These are phyloP conservation scores for Austroboletus niveus DNA, from an alignment of 1,284 basidiomycete species.

Conservation along the genomic window DNA sequence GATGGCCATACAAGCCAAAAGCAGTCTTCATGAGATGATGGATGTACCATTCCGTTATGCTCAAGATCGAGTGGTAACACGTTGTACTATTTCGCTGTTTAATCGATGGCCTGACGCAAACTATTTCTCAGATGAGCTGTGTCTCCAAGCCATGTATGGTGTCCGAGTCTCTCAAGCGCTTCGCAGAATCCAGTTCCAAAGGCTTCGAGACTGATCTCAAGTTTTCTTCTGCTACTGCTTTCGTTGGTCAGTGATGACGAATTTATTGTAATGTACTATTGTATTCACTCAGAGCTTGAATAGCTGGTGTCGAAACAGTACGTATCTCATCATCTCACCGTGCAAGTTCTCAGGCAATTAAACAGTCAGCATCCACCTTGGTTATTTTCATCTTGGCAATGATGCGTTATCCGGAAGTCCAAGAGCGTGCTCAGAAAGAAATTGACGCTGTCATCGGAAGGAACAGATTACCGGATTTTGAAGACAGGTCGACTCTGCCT, in stretches of 20 bases:
- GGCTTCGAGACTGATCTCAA: conserved; percentile 29
- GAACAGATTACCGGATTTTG: conserved; percentile 40
- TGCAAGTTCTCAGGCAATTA: conserved; percentile 1
- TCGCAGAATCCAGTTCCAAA: conserved; percentile 14
- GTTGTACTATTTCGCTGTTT: background rate
- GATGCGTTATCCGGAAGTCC: conserved; percentile 38
- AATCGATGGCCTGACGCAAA: background rate
- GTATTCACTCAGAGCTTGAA: conserved; percentile 6
- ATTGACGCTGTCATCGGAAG: conserved; percentile 40
- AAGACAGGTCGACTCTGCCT: conserved; percentile 38
- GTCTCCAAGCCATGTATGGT: conserved; percentile 29
- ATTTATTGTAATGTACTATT: background rate
- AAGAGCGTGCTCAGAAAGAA: conserved; percentile 40
- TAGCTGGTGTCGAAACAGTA: conserved; percentile 33
- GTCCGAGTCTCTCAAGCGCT: conserved; percentile 30
- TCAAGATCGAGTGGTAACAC: conserved; percentile 23
- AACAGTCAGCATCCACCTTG: conserved; percentile 32
- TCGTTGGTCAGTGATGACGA: conserved; percentile 26
- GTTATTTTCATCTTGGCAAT: conserved; percentile 38
- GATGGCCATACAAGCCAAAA: conserved; percentile 31
- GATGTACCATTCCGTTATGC: conserved; percentile 32
- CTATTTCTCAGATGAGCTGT: conserved; percentile 12
- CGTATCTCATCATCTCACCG: background rate
- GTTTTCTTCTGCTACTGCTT: conserved; percentile 31
- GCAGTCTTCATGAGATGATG: conserved; percentile 29